Conservation (phyloP, 2,329 filamentous ascomycete genomes). For the Fusarium equiseti region DNA sequence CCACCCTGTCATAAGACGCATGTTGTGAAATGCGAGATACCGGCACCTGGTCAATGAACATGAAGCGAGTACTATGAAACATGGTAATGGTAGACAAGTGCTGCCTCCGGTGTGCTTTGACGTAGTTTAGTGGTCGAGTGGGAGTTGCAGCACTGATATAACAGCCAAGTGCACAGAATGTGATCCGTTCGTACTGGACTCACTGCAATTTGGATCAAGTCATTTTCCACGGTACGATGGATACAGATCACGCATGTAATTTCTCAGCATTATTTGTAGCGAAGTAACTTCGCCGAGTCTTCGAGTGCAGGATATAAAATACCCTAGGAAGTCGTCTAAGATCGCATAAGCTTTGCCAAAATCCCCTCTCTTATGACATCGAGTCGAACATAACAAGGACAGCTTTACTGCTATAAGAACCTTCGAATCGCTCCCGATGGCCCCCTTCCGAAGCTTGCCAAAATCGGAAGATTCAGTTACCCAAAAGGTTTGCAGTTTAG, state of each 20-base stretch:
- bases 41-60: background rate
- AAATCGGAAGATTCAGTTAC: too few species aligned
- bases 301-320: background rate
- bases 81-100: background rate
- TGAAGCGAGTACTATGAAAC: background rate
- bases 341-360: background rate
- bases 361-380: background rate
- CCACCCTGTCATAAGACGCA: background rate
- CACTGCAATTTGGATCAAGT: background rate
- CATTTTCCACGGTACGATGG: background rate
- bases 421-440: background rate
- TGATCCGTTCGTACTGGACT: background rate
- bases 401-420: background rate
- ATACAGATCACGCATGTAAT: background rate
- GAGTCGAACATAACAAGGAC: background rate
- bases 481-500: background rate
- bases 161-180: background rate
- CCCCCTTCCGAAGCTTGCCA: too few species aligned
- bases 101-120: background rate
- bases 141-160: background rate
- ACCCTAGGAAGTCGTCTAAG: background rate
- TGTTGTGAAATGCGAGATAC: background rate
- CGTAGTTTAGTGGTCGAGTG: too few species aligned
- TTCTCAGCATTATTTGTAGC: rapidly evolving
- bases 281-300: background rate